A percentile compares a stretch with the other conserved stretches of the same genome.
Evolutionary conservation across 495 filamentous ascomycete genomes (phyloP).

Genomic region (Aspergillus ellipticus): DNA sequence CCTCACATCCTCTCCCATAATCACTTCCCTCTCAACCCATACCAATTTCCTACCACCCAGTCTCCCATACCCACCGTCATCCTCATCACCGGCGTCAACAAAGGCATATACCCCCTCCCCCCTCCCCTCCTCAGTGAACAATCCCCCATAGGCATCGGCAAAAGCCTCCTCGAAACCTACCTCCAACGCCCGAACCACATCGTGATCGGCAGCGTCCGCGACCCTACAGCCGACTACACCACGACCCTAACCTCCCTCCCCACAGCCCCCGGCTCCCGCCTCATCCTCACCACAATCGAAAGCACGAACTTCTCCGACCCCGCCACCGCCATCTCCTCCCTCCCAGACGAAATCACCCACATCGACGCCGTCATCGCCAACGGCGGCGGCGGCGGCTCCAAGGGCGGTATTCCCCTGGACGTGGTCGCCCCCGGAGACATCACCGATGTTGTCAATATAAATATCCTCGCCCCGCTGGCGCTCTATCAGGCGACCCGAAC

Average conservation of each 20-base stretch:
- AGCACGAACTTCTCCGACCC: not conserved
- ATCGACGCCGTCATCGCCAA: conserved; percentile 5
- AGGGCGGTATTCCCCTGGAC: not conserved
- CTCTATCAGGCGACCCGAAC: conserved; percentile 1
- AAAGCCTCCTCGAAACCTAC: conserved; percentile 31
- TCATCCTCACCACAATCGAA: conserved; percentile 3
- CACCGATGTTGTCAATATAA: not conserved
- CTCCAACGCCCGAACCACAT: conserved; percentile 37
- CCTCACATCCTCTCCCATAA: no score
- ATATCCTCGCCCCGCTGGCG: not conserved
- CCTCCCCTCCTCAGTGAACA: not conserved
- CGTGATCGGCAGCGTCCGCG: conserved; percentile 44
- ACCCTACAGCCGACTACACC: conserved; percentile 14
- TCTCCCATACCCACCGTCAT: no score
- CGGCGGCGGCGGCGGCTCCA: not conserved
- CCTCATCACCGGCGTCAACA: not conserved
- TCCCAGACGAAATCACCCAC: not conserved
- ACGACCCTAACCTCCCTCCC: conserved; percentile 21
- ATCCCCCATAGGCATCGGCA: conserved; percentile 44
- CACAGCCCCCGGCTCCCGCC: conserved; percentile 1
- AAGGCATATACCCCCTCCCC: not conserved
- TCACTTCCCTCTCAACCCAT: no score
- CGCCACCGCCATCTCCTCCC: not conserved
- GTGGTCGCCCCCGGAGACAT: not conserved
- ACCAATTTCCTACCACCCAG: no score